Percentiles rank a stretch among this genome's conserved stretches.
Conservation (phyloP, 2,329 filamentous ascomycete species). For the Pleoardoris graminearum region DNA sequence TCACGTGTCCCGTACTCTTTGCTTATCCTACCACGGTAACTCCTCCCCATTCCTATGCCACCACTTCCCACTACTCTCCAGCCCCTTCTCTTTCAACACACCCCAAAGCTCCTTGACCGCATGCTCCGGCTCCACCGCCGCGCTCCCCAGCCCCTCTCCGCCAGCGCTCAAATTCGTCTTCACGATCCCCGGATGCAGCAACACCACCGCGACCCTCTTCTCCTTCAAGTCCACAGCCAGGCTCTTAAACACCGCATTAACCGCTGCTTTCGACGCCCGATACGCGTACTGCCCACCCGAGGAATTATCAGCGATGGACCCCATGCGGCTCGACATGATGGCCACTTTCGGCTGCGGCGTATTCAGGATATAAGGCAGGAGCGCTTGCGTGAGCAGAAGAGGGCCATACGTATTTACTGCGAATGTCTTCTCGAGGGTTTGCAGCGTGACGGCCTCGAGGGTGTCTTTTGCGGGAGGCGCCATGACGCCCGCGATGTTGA, state of each 20-base stretch:
- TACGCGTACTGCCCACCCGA: slow-evolving; percentile 51
- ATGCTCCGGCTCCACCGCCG: slow-evolving; percentile 51
- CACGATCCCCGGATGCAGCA: slow-evolving; percentile 52
- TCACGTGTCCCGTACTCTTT: too few relatives aligned
- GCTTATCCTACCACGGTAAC: slow-evolving; percentile 53
- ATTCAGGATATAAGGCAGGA: slow-evolving; percentile 47
- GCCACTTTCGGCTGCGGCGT: slow-evolving; percentile 41
- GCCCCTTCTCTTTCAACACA: slow-evolving; percentile 45
- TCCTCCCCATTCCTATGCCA: slow-evolving; percentile 52
- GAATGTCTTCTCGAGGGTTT: slow-evolving; percentile 44
- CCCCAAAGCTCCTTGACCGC: slow-evolving; percentile 51
- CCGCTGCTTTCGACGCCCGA: slow-evolving; percentile 50
- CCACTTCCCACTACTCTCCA: slow-evolving; percentile 50
- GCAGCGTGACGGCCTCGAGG: slow-evolving; percentile 34
- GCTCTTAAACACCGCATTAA: slow-evolving; percentile 51
- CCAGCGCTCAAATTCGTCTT: slow-evolving; percentile 38
- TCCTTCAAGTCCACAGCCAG: slow-evolving; percentile 48
- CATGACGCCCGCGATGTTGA: slow-evolving; percentile 48
- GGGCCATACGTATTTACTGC: slow-evolving; percentile 52
- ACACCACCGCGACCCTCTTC: slow-evolving; percentile 45
- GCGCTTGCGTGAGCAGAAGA: slow-evolving; percentile 50
- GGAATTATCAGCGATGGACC: slow-evolving; percentile 49
- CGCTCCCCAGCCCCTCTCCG: slow-evolving; percentile 23
- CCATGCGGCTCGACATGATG: slow-evolving; percentile 51
- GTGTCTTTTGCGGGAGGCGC: slow-evolving; percentile 37